Base-by-base conservation (phyloP, 495 filamentous ascomycete species). In the Cercophora scortea region DNA sequence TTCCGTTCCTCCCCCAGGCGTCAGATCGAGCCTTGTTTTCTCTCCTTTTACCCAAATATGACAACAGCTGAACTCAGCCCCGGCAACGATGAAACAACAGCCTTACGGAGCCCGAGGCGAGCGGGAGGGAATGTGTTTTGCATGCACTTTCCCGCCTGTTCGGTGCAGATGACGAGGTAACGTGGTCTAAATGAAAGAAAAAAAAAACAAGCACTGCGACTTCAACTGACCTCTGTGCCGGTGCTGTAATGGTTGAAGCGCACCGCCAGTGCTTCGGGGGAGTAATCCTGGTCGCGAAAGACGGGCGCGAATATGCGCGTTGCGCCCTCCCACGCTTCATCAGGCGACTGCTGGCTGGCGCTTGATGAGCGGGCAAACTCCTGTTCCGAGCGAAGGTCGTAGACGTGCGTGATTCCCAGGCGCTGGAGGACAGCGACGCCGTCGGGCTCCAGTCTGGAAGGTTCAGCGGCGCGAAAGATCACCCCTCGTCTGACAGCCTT, bases 371-470 rank as follows among this genome's bases (percentile, higher is more conserved):
- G 47, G 32, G 52, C 54, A 17, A 77, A 67, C 55, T 85, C 77
- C 19, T 66, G 55, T 2, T 67, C 56, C 2, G 82, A 83, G 36
- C 87, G 81, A 8, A 89, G 69, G 62, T 90, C 84, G 55, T 79
- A 88, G 39, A 88, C 75, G 33, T 76, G 72, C 13, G 69, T 75
- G 55, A 89, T 79, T 6, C 76, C 74, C 9, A 89, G 65, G n/a
- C 66, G 65, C 39, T 32, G 16, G 9, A 90, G 68, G 12, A 68
- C 66, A 4, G 56, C 49, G 4, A 79, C 77, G 7, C 83, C 83
- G 15, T 75, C 69, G 35, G 67, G 62, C 6, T 75, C 71, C 36
- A 84, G 66, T 25, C 68, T 52, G 19, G 71, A 75, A 8, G 79
- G 81, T 17, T 80, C 79, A 2, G 79, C 83, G 11, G 77, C 77